phyloP scores from a whole-genome alignment of 108 stramenopile species.

The Nitzschia sp. region DNA sequence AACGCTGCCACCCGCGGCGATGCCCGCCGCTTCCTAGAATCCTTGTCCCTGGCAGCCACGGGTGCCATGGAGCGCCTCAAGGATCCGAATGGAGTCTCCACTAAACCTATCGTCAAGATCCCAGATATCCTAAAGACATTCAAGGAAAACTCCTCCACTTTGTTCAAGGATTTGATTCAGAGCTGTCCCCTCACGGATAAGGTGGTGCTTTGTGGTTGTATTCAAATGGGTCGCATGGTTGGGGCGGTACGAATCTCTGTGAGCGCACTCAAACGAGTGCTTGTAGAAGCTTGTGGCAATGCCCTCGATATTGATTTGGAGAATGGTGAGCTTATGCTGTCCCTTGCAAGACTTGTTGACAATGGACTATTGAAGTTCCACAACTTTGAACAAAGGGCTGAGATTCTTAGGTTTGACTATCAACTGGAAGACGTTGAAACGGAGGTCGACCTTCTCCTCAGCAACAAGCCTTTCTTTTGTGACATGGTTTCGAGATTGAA shows the following conservation, averaged over 20 bases:
- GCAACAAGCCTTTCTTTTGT: slow-evolving; percentile 39
- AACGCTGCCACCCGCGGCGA: slow-evolving; percentile 62
- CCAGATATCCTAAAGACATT: slow-evolving; percentile 59
- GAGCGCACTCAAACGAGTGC: slow-evolving; percentile 30
- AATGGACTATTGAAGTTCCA: slow-evolving; percentile 32
- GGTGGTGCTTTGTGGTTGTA: slow-evolving; percentile 48
- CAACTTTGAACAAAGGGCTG: background rate
- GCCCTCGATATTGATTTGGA: slow-evolving; percentile 8
- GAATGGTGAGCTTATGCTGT: slow-evolving; percentile 28
- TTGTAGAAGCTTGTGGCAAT: slow-evolving; percentile 24
- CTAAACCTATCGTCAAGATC: slow-evolving; percentile 50
- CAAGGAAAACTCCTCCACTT: slow-evolving; percentile 29
- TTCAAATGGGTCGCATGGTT: slow-evolving; percentile 18
- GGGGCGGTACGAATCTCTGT: slow-evolving; percentile 35
- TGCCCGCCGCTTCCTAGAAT: slow-evolving; percentile 58
- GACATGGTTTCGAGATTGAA: slow-evolving; percentile 40
- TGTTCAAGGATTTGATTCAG: slow-evolving; percentile 41
- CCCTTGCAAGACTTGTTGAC: slow-evolving; percentile 50
- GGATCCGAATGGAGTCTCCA: slow-evolving; percentile 5
- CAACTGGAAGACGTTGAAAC: slow-evolving; percentile 69
- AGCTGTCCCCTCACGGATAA: slow-evolving; percentile 50
- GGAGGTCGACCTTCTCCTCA: slow-evolving; percentile 51
- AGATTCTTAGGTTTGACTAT: slow-evolving; percentile 44
- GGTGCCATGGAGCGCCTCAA: slow-evolving; percentile 18
- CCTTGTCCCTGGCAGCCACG: slow-evolving; percentile 43